Evolutionary conservation across 345 rosid species (phyloP).

Genomic region (Aquilaria sinensis): DNA sequence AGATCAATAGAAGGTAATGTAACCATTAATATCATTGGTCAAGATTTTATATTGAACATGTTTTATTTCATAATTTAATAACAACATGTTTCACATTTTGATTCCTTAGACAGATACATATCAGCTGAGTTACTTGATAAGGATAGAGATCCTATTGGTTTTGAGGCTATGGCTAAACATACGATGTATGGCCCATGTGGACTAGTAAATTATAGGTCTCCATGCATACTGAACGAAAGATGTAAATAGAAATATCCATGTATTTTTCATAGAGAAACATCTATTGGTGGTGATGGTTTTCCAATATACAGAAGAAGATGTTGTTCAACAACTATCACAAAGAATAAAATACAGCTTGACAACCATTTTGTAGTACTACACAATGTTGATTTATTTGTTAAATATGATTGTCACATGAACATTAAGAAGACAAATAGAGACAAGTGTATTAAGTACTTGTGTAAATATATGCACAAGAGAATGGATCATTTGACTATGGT

Average conservation of each 20-base stretch:
- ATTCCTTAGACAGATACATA: no score
- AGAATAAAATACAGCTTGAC: not conserved
- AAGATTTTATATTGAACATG: not conserved
- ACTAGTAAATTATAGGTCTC: not conserved
- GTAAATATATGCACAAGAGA: not conserved
- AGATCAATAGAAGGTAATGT: not conserved
- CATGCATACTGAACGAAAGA: not conserved
- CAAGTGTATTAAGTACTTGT: not conserved
- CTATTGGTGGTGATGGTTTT: not conserved
- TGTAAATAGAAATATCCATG: not conserved
- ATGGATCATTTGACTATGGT: not conserved
- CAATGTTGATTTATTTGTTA: not conserved
- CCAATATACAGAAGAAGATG: not conserved
- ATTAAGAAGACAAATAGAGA: no score
- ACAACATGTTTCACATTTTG: no score
- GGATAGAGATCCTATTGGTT: not conserved
- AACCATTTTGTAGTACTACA: not conserved
- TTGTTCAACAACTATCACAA: not conserved
- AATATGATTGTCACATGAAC: not conserved
- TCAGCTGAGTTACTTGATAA: not conserved
- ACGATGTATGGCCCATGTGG: not conserved
- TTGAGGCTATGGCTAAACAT: not conserved
- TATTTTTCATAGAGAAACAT: not conserved
- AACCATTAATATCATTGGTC: no score
- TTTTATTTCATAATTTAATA: not conserved